phyloP scores from a whole-genome alignment of 306 rosid genomes.

The Acacia melanoxylon region DNA sequence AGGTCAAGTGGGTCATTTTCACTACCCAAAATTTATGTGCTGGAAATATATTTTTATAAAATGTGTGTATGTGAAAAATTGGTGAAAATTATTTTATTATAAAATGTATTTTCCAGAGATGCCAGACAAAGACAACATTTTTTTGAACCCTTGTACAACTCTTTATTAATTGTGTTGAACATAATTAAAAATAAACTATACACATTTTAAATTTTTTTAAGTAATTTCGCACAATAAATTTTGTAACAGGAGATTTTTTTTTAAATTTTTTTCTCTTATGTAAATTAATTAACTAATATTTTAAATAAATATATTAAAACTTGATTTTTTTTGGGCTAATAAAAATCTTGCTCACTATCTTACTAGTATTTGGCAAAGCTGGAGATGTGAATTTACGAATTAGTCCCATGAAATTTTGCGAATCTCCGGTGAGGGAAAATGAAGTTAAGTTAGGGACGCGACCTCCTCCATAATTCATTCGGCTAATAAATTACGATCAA shows the following conservation, averaged over 20 bases:
- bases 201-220: no score
- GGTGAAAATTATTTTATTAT: no score
- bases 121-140: no score
- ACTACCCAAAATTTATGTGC: not conserved
- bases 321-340: not conserved
- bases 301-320: not conserved
- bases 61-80: no score
- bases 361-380: not conserved
- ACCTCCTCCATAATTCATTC: slow-evolving; percentile 23
- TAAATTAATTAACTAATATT: not conserved
- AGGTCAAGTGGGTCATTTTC: not conserved
- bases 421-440: not conserved
- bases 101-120: no score
- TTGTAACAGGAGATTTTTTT: no score
- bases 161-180: no score
- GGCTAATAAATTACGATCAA: slow-evolving; percentile 35
- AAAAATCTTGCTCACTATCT: not conserved
- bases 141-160: no score
- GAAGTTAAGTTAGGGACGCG: not conserved
- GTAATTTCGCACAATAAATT: no score
- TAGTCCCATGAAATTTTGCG: not conserved
- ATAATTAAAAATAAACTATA: no score
- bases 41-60: no score
- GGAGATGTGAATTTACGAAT: not conserved
- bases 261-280: no score